Evolutionary conservation across 2,329 filamentous ascomycete species (phyloP), one percentile per base, ranked within the genome.

Genomic region (Trichoderma sp.): DNA sequence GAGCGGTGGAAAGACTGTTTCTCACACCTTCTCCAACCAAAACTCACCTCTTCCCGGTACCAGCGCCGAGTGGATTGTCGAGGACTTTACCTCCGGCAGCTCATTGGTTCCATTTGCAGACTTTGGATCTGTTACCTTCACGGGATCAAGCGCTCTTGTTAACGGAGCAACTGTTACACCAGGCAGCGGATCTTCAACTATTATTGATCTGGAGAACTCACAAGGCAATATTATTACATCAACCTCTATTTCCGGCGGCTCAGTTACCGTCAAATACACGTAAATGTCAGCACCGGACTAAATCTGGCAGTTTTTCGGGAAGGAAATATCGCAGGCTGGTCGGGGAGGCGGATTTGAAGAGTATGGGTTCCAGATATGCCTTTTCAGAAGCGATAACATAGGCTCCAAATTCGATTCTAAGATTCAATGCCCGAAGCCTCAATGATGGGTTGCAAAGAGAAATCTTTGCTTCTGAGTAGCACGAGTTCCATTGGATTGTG

Each of bases 1-100:
- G 3, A 40, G 33, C 19, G 61, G 49, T 29, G 61, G 49, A 29
- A 19, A 5, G 13, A 64, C 61, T 21, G 61, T 21, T 14, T 55
- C 61, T 19, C 61, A 64, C 35, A 53, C 49, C 11, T 64, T 64
- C n/a, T 37, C 47, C 11, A 27, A 49, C 27, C 14, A 64, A 40
- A 29, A 16, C 24, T 64, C 24, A 10, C 49, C 47, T 21, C 14
- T 64, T 47, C 61, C 61, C 16, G 49, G 61, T n/a, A 64, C 61
- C 37, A 64, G 61, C n/a, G 61, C 61, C 31, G 61, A 64, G 61
- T 64, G 61, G 61, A 64, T 64, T 64, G 61, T 64, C 10, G 61
- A 64, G 24, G 61, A 64, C 49, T 64, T 55, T 10, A 40, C 49
- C 33, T 63, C 49, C 5, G 47, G 47, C 31, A 21, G 21, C 21